A percentile compares a stretch with the other conserved stretches of the same genome.
Conservation (phyloP, 441 rosid species). For the Brassica balearica region DNA sequence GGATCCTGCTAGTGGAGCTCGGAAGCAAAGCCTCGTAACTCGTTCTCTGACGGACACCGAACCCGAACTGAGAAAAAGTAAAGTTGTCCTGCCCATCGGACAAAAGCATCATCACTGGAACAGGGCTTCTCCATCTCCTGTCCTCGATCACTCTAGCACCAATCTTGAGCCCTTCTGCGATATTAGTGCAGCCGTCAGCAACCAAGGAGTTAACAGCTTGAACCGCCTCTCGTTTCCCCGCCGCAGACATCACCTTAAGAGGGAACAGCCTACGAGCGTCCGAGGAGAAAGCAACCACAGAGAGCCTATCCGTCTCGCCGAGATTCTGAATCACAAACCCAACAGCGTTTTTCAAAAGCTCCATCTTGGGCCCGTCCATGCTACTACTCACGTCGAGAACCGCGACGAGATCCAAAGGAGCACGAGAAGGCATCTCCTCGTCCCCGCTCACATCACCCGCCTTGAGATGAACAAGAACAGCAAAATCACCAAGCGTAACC, state of each 20-base stretch:
- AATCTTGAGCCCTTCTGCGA: slow-evolving; percentile 42
- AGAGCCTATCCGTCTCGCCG: slow-evolving; percentile 42
- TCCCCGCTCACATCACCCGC: slow-evolving; percentile 35
- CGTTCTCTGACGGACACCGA: slow-evolving; percentile 18
- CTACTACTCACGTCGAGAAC: slow-evolving; percentile 50
- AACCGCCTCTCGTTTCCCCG: slow-evolving; percentile 38
- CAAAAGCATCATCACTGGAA: slow-evolving; percentile 45
- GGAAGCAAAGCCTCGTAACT: slow-evolving; percentile 43
- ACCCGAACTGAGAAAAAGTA: neutral
- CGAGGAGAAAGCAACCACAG: slow-evolving; percentile 43
- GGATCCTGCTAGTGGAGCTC: slow-evolving; percentile 23
- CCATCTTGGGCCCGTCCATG: slow-evolving; percentile 40
- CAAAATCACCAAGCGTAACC: slow-evolving; percentile 37
- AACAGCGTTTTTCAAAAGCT: slow-evolving; percentile 37
- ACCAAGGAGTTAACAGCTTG: slow-evolving; percentile 42
- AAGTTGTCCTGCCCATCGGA: slow-evolving; percentile 45
- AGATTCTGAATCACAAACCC: slow-evolving; percentile 48
- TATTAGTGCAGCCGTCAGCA: slow-evolving; percentile 40
- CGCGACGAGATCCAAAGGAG: slow-evolving; percentile 45
- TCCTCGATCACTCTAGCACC: slow-evolving; percentile 45
- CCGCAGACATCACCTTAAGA: slow-evolving; percentile 41
- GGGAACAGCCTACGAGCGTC: slow-evolving; percentile 38
- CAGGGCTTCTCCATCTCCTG: slow-evolving; percentile 39
- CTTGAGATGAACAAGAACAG: slow-evolving; percentile 47
- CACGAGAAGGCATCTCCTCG: slow-evolving; percentile 30